Percentiles rank a stretch among this genome's conserved stretches.
phyloP scores from a whole-genome alignment of 2,329 filamentous ascomycete genomes.

The Ascochyta clinopodiicola region DNA sequence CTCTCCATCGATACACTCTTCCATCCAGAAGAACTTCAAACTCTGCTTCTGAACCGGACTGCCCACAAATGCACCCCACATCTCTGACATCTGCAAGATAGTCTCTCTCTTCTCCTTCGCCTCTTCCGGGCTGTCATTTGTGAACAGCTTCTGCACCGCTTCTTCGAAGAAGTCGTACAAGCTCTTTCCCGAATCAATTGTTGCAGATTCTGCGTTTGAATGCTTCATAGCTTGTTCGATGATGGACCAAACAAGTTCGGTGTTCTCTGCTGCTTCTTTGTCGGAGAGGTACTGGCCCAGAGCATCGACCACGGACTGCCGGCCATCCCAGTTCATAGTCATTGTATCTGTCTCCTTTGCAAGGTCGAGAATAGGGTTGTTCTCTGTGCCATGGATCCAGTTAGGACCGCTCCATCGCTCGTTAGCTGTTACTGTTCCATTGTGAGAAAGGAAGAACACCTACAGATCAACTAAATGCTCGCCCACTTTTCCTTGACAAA shows the following conservation, averaged over 20 bases:
- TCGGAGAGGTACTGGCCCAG: conserved; percentile 59
- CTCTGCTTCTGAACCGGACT: conserved; percentile 69
- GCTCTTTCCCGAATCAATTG: conserved; percentile 61
- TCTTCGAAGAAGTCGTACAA: conserved; percentile 65
- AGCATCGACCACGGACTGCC: conserved; percentile 64
- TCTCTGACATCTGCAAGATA: conserved; percentile 62
- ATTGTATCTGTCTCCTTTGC: conserved; percentile 66
- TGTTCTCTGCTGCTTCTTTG: conserved; percentile 46
- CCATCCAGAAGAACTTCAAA: conserved; percentile 78
- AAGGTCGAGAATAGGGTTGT: conserved; percentile 73
- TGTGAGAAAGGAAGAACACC: conserved; percentile 30
- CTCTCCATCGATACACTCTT: conserved; percentile 77
- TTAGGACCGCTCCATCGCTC: conserved; percentile 69
- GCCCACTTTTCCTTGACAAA: conserved; percentile 56
- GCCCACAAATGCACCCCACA: conserved; percentile 76
- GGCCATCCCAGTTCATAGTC: conserved; percentile 61
- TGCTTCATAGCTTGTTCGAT: conserved; percentile 71
- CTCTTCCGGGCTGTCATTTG: conserved; percentile 38
- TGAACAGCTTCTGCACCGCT: conserved; percentile 54
- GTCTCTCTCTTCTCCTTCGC: conserved; percentile 57
- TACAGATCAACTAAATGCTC: conserved; percentile 65
- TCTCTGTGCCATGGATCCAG: conserved; percentile 77
- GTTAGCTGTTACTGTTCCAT: not conserved
- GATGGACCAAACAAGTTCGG: conserved; percentile 69
- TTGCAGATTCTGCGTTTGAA: conserved; percentile 63